phyloP scores from a whole-genome alignment of 106 monocot species.

The Triglochin maritima region DNA sequence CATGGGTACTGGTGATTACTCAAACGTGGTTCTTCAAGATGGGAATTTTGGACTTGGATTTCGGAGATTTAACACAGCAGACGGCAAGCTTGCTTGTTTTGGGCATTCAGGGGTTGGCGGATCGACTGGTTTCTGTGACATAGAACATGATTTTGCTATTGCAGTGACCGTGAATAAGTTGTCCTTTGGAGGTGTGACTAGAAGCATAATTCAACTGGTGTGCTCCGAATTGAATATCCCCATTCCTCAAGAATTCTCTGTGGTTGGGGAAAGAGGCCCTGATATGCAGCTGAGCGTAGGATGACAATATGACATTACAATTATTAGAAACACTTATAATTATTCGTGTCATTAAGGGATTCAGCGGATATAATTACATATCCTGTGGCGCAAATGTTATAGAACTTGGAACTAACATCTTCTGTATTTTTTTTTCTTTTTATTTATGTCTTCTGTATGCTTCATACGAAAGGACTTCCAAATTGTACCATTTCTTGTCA shows the following conservation, averaged over 20 bases:
- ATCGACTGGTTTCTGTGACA: conserved; percentile 77
- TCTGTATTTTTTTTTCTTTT: too few species aligned
- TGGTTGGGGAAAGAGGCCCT: conserved; percentile 48
- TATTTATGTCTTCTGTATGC: too few species aligned
- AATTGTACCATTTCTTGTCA: too few species aligned
- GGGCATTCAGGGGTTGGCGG: conserved; percentile 94
- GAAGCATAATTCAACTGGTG: conserved; percentile 69
- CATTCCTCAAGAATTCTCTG: conserved; percentile 67
- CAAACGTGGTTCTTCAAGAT: conserved; percentile 32
- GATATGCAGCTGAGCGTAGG: conserved; percentile 59
- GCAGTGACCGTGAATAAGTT: conserved; percentile 92
- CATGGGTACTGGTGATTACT: conserved; percentile 58
- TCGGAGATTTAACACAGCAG: conserved; percentile 34
- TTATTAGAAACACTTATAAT: neutral
- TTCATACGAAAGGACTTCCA: too few species aligned
- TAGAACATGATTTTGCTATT: conserved; percentile 71
- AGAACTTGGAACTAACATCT: too few species aligned
- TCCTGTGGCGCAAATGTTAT: too few species aligned
- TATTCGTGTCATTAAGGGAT: too few species aligned
- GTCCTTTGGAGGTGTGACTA: conserved; percentile 79
- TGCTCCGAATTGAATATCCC: conserved; percentile 70
- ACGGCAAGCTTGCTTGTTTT: conserved; percentile 29
- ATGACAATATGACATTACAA: neutral
- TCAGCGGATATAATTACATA: too few species aligned
- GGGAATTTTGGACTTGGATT: conserved; percentile 87